Base-by-base conservation (phyloP, 2,329 filamentous ascomycete genomes). In the Fusarium kyushuense region DNA sequence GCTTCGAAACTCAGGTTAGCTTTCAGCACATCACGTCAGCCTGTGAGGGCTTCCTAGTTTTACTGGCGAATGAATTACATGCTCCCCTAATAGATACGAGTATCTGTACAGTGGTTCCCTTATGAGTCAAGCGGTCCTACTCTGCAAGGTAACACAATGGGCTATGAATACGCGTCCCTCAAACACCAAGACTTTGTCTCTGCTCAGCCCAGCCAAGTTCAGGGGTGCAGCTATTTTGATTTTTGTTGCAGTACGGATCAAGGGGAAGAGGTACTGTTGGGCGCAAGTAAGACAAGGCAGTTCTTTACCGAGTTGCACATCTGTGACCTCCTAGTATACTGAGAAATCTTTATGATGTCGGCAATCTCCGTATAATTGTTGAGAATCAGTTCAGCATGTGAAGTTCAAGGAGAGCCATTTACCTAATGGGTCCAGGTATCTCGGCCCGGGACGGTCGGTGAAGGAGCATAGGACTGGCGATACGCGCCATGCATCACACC, bases 401-500 rank as follows among this genome's bases (percentile, higher is more conserved):
- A 55, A 69, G 56, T 23, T 55, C 43, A 43, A 52, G 43, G 42
- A 54, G 29, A 60, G 42, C 65, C 40, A 60, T 60, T 58, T 59
- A 23, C 36, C 38, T 35, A 54, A 41, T 54, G 46, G 41, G 17
- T 29, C 35, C 54, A 51, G 45, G 38, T 67, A 58, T 67, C 61
- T 69, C 65, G 57, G 66, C 48, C 66, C 61, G 66, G 61, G 57
- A 66, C 51, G 56, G 61, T 69, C 65, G 65, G 65, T 69, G 60
- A 69, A 69, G 65, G 47, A 36, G 53, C 25, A 40, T 60, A 35
- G 33, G 38, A 32, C 51, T 21, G 58, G 38, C 45, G 49, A 61
- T 58, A 66, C 43, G 59, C 63, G 54, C 65, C 59, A 53, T 58
- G 61, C 59, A 53, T 59, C 45, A 64, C 61, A 47, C 61, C 41